These are phyloP conservation scores for Ambrosia trifida DNA, from an alignment of 129 eudicot genomes.

Conservation along the genomic window DNA sequence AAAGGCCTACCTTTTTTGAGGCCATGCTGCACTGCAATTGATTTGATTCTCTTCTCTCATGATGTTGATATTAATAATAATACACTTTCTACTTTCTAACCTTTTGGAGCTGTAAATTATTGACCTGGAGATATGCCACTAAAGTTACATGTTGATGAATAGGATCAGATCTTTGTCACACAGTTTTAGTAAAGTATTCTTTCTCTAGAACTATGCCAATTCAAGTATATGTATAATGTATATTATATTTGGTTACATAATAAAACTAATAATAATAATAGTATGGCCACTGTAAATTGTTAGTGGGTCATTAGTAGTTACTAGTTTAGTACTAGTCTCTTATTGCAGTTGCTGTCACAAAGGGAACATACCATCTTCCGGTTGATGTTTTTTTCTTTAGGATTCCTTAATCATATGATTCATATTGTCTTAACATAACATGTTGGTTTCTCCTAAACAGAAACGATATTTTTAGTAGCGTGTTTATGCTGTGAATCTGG, in stretches of 20 bases:
- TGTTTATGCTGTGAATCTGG: constrained; percentile 36
- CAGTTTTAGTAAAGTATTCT: constrained; percentile 3
- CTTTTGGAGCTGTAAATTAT: constrained; percentile 25
- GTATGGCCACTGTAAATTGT: not conserved
- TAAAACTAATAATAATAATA: not conserved
- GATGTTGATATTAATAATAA: constrained; percentile 24
- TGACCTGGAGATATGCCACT: constrained; percentile 24
- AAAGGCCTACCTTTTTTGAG: constrained; percentile 26
- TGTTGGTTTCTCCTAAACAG: constrained; percentile 5
- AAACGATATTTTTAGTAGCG: constrained; percentile 13
- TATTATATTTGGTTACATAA: not conserved
- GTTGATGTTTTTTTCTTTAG: constrained; percentile 9
- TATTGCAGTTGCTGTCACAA: constrained; percentile 14
- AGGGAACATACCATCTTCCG: constrained; percentile 17
- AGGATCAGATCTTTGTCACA: constrained; percentile 5
- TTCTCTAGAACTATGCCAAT: not conserved
- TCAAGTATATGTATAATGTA: too few species aligned
- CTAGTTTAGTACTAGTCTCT: not conserved
- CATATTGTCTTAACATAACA: constrained; percentile 16
- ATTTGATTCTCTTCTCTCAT: constrained; percentile 28
- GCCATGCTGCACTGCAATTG: constrained; percentile 35
- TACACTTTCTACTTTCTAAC: not conserved
- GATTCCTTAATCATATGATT: not conserved
- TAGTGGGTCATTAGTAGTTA: constrained; percentile 10
- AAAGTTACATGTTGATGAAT: constrained; percentile 13